A percentile compares a stretch with the other conserved stretches of the same genome.
phyloP scores from a whole-genome alignment of 306 rosid genomes.

The Dalbergia cochinchinensis region DNA sequence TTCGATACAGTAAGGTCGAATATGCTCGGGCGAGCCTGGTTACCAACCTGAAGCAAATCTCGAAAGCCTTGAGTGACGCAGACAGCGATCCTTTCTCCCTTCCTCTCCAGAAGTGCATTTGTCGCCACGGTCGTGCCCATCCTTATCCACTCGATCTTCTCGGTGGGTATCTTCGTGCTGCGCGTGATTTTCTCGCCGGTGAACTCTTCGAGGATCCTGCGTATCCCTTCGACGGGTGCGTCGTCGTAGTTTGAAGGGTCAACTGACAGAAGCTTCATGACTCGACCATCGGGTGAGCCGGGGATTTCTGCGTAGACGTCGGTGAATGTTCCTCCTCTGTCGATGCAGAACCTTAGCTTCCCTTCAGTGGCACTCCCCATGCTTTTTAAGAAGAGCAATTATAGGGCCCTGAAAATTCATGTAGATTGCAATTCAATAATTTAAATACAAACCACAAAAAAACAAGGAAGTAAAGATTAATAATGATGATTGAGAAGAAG shows the following conservation, averaged over 20 bases:
- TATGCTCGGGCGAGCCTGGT: constrained; percentile 96
- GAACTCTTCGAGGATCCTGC: constrained; percentile 83
- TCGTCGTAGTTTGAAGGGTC: constrained; percentile 91
- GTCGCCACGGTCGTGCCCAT: constrained; percentile 99
- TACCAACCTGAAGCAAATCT: constrained; percentile 88
- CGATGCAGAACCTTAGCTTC: constrained; percentile 86
- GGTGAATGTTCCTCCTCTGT: constrained; percentile 95
- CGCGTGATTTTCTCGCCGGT: constrained; percentile 65
- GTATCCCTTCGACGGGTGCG: constrained; percentile 92
- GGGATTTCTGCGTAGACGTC: constrained; percentile 95
- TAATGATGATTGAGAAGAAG: not conserved
- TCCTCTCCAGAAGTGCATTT: constrained; percentile 90
- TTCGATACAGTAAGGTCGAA: constrained; percentile 86
- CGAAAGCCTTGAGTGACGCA: constrained; percentile 91
- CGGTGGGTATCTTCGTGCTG: constrained; percentile 73
- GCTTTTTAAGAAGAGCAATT: constrained; percentile 2
- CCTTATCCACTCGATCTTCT: constrained; percentile 95
- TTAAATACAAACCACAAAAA: not conserved
- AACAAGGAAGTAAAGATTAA: not conserved
- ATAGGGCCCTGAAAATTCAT: constrained; percentile 41
- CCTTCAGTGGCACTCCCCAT: constrained; percentile 55
- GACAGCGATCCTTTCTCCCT: constrained; percentile 90
- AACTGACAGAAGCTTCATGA: constrained; percentile 86
- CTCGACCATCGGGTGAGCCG: constrained; percentile 70
- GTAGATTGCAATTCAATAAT: constrained; percentile 14